Percentiles rank a stretch among this genome's conserved stretches.
Conservation (phyloP, 2,329 filamentous ascomycete species). For the Penicillium janthinellum region DNA sequence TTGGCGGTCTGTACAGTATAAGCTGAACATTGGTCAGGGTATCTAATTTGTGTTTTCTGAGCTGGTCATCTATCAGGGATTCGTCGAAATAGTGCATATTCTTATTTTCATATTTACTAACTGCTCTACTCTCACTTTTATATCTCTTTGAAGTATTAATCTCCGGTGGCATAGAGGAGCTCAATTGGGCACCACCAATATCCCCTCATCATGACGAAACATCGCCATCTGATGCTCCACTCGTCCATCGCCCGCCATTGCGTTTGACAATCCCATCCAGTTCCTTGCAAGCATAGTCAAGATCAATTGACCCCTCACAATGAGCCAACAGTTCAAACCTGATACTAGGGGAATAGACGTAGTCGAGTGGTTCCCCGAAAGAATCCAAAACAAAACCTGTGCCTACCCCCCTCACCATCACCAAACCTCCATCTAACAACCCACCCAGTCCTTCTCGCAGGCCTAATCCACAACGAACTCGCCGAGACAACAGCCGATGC, state of each 20-base stretch:
- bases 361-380: constrained; percentile 29
- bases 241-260: not conserved
- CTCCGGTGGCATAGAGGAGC: not conserved
- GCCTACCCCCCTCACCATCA: not conserved
- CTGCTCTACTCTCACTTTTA: not conserved
- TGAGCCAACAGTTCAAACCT: constrained; percentile 24
- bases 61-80: not conserved
- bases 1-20: constrained; percentile 31
- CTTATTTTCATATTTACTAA: not conserved
- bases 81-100: not conserved
- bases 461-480: constrained; percentile 27
- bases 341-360: constrained; percentile 36
- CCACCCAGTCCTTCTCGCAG: constrained; percentile 31
- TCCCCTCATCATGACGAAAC: constrained; percentile 26
- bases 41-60: not conserved
- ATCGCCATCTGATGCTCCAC: not conserved
- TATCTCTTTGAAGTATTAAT: not conserved
- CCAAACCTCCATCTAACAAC: not conserved
- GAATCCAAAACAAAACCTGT: constrained; percentile 37
- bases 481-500: constrained; percentile 31
- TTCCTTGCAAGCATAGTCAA: not conserved
- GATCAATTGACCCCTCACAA: constrained; percentile 3
- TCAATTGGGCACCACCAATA: not conserved
- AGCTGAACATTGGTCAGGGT: constrained; percentile 14
- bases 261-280: not conserved